Conservation (phyloP, 2,329 filamentous ascomycete genomes). For the Pyricularia grisea region DNA sequence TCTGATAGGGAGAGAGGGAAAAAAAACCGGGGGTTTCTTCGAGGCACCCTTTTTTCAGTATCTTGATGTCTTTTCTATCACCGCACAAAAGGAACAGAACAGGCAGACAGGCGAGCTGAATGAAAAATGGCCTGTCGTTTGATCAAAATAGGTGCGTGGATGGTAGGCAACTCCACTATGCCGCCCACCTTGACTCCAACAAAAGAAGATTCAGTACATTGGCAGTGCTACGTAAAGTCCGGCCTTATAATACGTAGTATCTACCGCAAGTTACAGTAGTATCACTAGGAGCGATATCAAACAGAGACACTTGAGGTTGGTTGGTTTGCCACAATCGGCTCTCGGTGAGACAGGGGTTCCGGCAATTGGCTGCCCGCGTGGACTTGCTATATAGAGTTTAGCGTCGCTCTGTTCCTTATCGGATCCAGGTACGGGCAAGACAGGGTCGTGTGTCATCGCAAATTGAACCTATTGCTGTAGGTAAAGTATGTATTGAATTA, state of each 20-base stretch:
- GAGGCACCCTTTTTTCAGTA: neutral
- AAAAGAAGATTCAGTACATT: too few relatives aligned
- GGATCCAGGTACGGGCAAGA: neutral
- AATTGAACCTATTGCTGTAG: neutral
- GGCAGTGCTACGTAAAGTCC: too few relatives aligned
- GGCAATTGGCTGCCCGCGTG: neutral
- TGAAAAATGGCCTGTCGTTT: neutral
- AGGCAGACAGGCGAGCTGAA: neutral
- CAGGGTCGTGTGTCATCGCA: neutral
- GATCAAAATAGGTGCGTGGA: neutral
- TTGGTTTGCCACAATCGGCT: neutral
- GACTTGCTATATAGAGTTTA: neutral
- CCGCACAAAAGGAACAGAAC: neutral
- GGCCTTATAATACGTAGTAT: too few relatives aligned
- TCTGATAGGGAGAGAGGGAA: neutral
- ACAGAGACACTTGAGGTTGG: too few relatives aligned
- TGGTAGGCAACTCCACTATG: neutral
- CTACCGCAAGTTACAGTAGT: too few relatives aligned
- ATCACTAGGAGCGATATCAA: too few relatives aligned
- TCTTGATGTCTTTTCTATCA: neutral
- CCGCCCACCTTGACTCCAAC: neutral
- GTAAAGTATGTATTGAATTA: neutral
- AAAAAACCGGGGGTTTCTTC: neutral
- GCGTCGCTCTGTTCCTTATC: neutral
- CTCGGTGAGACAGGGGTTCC: neutral